Evolutionary conservation across 1,284 basidiomycete species (phyloP), one percentile per base, ranked within the genome.

Genomic region (Gomphus sp.): DNA sequence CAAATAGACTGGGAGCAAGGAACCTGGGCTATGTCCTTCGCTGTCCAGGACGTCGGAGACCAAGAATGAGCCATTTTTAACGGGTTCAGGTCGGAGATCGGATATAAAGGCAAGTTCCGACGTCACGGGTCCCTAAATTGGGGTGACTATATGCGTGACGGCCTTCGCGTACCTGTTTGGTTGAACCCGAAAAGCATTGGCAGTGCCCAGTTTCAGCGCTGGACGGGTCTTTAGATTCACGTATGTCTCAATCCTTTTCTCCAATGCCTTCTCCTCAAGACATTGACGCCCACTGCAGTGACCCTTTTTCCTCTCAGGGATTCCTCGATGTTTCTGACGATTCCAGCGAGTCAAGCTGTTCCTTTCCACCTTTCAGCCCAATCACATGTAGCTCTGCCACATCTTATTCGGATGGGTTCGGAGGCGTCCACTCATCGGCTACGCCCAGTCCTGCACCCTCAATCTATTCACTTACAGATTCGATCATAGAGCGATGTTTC

Each of bases 1-100:
- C 45, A 2, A 25, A 52, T 31, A 54, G 7, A 12, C 52, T 36
- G 18, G 43, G 43, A 44, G 25, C 10, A 55, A 45, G 4, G 70
- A 61, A 81, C 80, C 74, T 91, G 89, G 11, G 86, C 84, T 47
- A 88, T 77, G 1, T 81, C 79, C 68, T 85, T 87, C 33, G 73
- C 70, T 67, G 80, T 82, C 89, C 81, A 84, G 0, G 80, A 80
- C 33, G 71, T 73, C 5, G 77, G 77, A 1, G 75, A 70, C 81
- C 81, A 84, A 28, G 45, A 22, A 9, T 25, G 22, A 47, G 45
- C 9, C 45, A 47, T 47, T 25, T 22, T 22, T 22, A 1, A 22
- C 22, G 22, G 22, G 22, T 22, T 1, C 22, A 22, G 22, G 22
- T 22, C 22, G 22, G 22, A 22, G 22, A 22, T 22, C 22, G 28